These are phyloP conservation scores for Plasmodium gallinaceum DNA, from an alignment of 169 alveolate genomes.

Conservation along the genomic window DNA sequence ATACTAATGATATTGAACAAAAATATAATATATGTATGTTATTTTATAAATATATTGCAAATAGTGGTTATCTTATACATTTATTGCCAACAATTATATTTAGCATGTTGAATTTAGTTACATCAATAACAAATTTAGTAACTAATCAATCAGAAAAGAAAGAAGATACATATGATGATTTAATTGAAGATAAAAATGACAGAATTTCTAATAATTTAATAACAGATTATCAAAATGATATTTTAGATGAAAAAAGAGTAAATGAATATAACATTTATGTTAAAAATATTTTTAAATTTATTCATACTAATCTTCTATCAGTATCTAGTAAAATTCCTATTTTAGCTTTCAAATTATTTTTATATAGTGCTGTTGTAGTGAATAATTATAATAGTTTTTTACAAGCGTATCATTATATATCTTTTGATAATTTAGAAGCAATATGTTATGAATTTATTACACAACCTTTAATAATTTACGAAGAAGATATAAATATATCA, in stretches of 20 bases:
- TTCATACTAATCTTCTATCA: constrained; percentile 34
- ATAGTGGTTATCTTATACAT: constrained; percentile 25
- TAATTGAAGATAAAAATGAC: not conserved
- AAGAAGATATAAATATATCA: constrained; percentile 84
- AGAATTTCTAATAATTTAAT: not conserved
- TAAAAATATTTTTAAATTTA: constrained; percentile 37
- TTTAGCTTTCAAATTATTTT: constrained; percentile 73
- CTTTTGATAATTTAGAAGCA: constrained; percentile 75
- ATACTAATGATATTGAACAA: constrained; percentile 36
- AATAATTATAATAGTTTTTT: constrained; percentile 72
- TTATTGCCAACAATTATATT: constrained; percentile 42
- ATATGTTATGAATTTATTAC: constrained; percentile 86
- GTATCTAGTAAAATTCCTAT: constrained; percentile 64
- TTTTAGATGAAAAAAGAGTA: constrained; percentile 28
- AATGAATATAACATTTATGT: constrained; percentile 50
- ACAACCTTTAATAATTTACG: constrained; percentile 85
- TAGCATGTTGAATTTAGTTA: constrained; percentile 24
- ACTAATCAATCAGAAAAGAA: not conserved
- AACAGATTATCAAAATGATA: not conserved
- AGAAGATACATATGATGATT: not conserved
- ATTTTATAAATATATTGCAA: constrained; percentile 44
- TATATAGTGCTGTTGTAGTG: constrained; percentile 77
- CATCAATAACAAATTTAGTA: constrained; percentile 11
- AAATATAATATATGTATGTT: constrained; percentile 41
- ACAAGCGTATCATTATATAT: constrained; percentile 7